Base-by-base conservation (phyloP, 768 basidiomycete genomes). In the Tylopilus intermedius region DNA sequence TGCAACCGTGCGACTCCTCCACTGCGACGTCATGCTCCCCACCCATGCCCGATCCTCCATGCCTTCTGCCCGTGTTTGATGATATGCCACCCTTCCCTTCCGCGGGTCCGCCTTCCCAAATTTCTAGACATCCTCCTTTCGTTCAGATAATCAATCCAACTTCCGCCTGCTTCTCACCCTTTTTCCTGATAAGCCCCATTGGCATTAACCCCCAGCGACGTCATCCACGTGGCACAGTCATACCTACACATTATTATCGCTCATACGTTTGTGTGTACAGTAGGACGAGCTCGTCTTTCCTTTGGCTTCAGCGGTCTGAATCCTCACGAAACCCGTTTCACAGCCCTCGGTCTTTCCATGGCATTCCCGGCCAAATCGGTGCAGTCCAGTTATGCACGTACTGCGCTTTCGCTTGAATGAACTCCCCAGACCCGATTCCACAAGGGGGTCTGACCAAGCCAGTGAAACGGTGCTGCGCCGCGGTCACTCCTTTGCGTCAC, bases 21-120 rank as follows among this genome's bases (percentile, higher is more conserved):
- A 18, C 18, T 10, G 21, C 53, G 46, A 58, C 62, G 61, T 62
- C 62, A 65, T 54, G 32, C 21, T 37, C 33, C 21, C 55, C 53
- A 47, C 61, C 39, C 47, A 47, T 26, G 21, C 56, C 49, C 55
- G 56, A 42, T n/a, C 43, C 39, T 27, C 40, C 60, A 61, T 51
- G 53, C 61, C 53, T 32, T 40, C 15, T 44, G 9, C 18, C 54
- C 61, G 51, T 62, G 61, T 39, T 27, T 29, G 30, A 54, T 62
- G 54, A 64, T 52, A 55, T 60, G 40, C 22, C 39, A 13, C 11
- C 33, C n/a, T 50, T 29, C 39, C 32, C 26, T 37, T 49, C 55
- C 49, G 47, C 48, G 49, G 49, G 22, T 14, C 21, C 49, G 32
- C 37, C 29, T 38, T 53, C 30, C 26, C 14, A 21, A 37, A 13